Evolutionary conservation across 208 protist genomes (phyloP).

Genomic region (Trypanosoma conorhini): DNA sequence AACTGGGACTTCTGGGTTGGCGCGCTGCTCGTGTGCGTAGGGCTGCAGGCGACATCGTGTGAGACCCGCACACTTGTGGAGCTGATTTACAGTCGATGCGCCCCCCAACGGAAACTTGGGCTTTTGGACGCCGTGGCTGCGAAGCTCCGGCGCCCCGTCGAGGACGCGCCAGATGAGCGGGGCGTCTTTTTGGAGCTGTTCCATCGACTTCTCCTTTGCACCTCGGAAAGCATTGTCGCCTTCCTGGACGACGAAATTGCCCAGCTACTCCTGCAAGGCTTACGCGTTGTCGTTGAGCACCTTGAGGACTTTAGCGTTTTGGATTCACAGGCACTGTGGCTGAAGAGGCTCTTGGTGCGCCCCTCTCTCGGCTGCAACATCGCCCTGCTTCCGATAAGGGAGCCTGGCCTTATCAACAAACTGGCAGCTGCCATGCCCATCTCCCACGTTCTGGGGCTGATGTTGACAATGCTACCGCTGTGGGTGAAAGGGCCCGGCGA

Average conservation of each 20-base stretch:
- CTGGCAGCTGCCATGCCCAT: conserved; percentile 6
- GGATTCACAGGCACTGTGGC: conserved; percentile 52
- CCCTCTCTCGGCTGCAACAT: conserved; percentile 32
- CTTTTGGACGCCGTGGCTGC: conserved; percentile 11
- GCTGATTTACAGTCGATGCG: conserved; percentile 4
- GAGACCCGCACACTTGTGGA: conserved; percentile 3
- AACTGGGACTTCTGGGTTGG: conserved; percentile 21
- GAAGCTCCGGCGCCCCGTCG: background rate
- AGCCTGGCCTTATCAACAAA: conserved; percentile 7
- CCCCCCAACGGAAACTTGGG: conserved; percentile 8
- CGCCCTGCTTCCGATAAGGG: conserved; percentile 15
- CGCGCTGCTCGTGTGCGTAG: conserved; percentile 9
- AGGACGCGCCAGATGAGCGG: background rate
- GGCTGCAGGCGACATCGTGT: background rate
- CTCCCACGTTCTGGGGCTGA: conserved; percentile 19
- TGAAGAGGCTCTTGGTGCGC: conserved; percentile 35
- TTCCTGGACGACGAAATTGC: conserved; percentile 21
- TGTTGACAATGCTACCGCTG: conserved; percentile 26
- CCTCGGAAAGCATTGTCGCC: conserved; percentile 2
- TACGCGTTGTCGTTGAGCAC: conserved; percentile 34
- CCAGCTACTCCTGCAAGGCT: conserved; percentile 3
- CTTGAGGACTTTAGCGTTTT: conserved; percentile 21
- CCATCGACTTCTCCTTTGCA: conserved; percentile 15
- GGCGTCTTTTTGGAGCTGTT: conserved; percentile 18
- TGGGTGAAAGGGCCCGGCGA: conserved; percentile 11